Evolutionary conservation across 169 alveolate species (phyloP), one percentile per base, ranked within the genome.

Genomic region (Babesia bigemina): DNA sequence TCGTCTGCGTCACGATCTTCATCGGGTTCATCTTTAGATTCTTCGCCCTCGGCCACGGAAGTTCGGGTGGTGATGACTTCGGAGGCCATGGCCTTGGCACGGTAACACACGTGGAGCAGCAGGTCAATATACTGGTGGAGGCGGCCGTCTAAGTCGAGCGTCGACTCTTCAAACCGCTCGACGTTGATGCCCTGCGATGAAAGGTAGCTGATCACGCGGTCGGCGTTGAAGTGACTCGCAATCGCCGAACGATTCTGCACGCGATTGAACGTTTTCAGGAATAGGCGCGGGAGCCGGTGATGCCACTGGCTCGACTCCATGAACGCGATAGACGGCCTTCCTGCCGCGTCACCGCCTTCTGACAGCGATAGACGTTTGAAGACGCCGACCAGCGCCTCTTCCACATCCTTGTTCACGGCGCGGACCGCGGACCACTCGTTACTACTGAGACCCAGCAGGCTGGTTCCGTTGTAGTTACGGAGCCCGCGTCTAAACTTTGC

Each of bases 381-480:
- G 50, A 67, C 19, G 36, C 24, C 47, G 2, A 19, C 10, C 39
- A 67, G 45, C 45, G 66, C 26, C 33, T 52, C 66, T 48, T 67
- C 76, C 4, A 67, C 57, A 16, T 44, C 76, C 66, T 36, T 24
- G 65, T 67, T 67, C 39, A 67, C 76, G 11, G 19, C 45, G 24
- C 29, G 48, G 39, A 36, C 66, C 13, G n/a, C 16, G 10, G 52
- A 16, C 76, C 76, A 67, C 14, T 42, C 63, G 24, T 67, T 65
- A 14, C 39, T 3, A 14, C 36, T 44, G 56, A 52, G 2, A 29
- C 76, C 76, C 11, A 52, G 36, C 11, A 67, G 16, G 16, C 48
- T 39, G 24, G 48, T 53, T 0, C 33, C 26, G 70, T 14, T 61
- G 33, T 61, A 61, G n/a, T 26, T 61, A 0, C 33, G 55, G 45